Evolutionary conservation across 2,329 filamentous ascomycete genomes (phyloP).

Genomic region (Trichoderma sp.): DNA sequence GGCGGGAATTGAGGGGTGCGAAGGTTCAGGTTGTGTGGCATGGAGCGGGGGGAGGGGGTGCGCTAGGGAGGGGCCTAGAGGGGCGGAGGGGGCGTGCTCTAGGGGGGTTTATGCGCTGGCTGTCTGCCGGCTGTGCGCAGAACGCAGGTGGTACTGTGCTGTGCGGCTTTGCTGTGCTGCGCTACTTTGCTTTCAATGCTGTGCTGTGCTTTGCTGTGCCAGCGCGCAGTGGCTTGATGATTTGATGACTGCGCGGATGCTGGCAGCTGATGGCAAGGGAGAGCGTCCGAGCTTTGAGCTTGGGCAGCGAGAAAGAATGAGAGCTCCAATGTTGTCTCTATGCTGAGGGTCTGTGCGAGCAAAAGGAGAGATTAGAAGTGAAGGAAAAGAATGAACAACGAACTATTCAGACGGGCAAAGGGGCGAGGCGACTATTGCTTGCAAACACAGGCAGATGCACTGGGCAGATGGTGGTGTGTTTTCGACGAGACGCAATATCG

Average conservation of each 20-base stretch:
- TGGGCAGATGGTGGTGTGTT: conserved; percentile 25
- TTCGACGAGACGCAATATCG: conserved; percentile 19
- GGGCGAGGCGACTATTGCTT: background rate
- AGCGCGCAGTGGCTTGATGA: background rate
- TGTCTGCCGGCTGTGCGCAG: conserved; percentile 18
- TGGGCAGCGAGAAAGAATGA: background rate
- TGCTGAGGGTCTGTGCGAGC: background rate
- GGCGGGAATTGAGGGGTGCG: conserved; percentile 24
- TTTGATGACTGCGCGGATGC: background rate
- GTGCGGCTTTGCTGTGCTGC: background rate
- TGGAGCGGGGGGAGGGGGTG: conserved; percentile 7
- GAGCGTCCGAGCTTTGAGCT: background rate
- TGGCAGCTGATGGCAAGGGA: background rate
- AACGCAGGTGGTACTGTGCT: background rate
- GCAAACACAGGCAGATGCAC: background rate
- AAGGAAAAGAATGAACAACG: background rate
- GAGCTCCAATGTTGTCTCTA: background rate
- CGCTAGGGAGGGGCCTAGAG: conserved; percentile 11
- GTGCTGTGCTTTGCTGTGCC: background rate
- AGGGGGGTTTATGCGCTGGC: conserved; percentile 23
- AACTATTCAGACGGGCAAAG: background rate
- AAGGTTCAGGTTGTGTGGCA: conserved; percentile 17
- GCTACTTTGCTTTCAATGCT: background rate
- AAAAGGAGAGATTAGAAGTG: background rate
- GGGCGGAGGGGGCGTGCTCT: conserved; percentile 8